These are phyloP conservation scores for Trametes cingulata DNA, from an alignment of 768 basidiomycete species.

Conservation along the genomic window DNA sequence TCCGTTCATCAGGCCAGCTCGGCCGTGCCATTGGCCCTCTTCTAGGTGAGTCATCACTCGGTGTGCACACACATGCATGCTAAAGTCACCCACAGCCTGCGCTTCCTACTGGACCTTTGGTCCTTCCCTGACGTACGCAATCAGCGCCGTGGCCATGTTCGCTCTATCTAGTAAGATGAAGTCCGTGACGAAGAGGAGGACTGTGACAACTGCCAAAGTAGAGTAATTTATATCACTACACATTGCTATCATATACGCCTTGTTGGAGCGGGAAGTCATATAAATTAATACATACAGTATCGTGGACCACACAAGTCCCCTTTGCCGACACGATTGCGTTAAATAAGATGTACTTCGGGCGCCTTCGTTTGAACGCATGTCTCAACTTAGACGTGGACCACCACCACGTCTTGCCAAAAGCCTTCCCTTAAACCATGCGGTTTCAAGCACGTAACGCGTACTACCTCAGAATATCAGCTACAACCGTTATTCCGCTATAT, in stretches of 20 bases:
- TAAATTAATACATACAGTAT: conserved; percentile 9
- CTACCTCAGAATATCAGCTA: conserved; percentile 79
- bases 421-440: conserved; percentile 42
- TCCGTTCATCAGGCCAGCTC: conserved; percentile 92
- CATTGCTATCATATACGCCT: neutral
- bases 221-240: neutral
- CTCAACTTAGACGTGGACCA: neutral
- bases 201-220: conserved; percentile 2
- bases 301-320: too few relatives aligned
- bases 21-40: conserved; percentile 92
- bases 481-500: conserved; percentile 76
- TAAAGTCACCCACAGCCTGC: conserved; percentile 54
- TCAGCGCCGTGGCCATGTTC: conserved; percentile 66
- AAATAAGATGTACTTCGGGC: too few relatives aligned
- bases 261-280: neutral
- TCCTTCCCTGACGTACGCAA: conserved; percentile 71
- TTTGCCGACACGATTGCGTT: too few relatives aligned
- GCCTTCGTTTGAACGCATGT: neutral
- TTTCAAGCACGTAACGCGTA: conserved; percentile 76
- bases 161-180: conserved; percentile 59
- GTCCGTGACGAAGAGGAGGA: conserved; percentile 22
- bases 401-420: neutral
- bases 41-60: conserved; percentile 55
- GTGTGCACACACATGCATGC: neutral
- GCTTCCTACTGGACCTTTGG: conserved; percentile 89